Conservation (phyloP, 2,329 filamentous ascomycete species). For the Westerdykella ornata region DNA sequence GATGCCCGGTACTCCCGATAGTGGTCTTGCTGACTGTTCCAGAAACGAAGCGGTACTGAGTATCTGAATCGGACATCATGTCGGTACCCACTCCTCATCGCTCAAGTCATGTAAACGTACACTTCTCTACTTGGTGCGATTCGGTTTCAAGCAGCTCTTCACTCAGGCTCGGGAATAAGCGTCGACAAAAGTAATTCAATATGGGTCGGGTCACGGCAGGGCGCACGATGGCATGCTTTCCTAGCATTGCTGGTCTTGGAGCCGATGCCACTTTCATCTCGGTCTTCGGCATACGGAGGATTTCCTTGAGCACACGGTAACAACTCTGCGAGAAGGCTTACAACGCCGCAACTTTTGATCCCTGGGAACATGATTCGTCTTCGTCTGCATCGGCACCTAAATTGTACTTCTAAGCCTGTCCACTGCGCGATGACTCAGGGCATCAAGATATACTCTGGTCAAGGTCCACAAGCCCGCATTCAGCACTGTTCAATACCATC, state of each 20-base stretch:
- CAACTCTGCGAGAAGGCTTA: conserved; percentile 35
- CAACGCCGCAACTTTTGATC: conserved; percentile 30
- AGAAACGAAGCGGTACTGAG: conserved; percentile 37
- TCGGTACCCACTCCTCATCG: conserved; percentile 18
- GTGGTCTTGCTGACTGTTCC: conserved; percentile 25
- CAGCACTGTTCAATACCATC: conserved; percentile 29
- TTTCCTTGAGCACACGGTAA: conserved; percentile 39
- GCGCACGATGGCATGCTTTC: conserved; percentile 29
- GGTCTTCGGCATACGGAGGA: conserved; percentile 36
- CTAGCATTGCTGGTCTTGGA: conserved; percentile 28
- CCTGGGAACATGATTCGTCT: conserved; percentile 33
- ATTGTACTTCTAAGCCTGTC: conserved; percentile 41
- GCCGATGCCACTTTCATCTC: conserved; percentile 28
- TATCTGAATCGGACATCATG: conserved; percentile 15
- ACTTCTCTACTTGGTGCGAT: conserved; percentile 28
- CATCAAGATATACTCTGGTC: conserved; percentile 34
- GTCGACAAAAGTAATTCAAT: conserved; percentile 38
- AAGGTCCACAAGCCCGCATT: conserved; percentile 15
- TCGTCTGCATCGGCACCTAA: conserved; percentile 36
- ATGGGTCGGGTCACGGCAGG: conserved; percentile 27
- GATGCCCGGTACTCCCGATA: conserved; percentile 43
- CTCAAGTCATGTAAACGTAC: conserved; percentile 30
- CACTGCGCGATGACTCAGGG: conserved; percentile 32
- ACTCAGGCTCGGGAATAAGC: conserved; percentile 27
- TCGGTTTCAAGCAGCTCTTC: conserved; percentile 36